A percentile compares a stretch with the other conserved stretches of the same genome.
Evolutionary conservation across 148 eudicot species (phyloP).

Genomic region (Silene latifolia): DNA sequence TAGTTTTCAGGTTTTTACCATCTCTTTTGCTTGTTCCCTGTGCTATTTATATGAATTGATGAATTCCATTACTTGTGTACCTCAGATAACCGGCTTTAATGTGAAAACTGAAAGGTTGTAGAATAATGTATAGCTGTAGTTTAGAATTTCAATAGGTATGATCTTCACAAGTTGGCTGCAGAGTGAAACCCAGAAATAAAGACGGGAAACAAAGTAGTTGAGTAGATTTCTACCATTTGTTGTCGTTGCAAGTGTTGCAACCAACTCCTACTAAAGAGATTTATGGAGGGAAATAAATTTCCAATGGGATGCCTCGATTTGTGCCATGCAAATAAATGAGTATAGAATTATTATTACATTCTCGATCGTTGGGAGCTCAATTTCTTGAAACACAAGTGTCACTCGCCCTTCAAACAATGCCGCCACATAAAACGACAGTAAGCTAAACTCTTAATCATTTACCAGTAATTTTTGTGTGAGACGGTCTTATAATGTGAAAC

Average conservation of each 20-base stretch:
- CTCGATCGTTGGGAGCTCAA: no score
- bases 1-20: not conserved
- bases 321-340: no score
- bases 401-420: no score
- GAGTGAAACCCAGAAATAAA: conserved; percentile 3
- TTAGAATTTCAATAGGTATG: conserved; percentile 10
- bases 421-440: no score
- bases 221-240: conserved; percentile 2
- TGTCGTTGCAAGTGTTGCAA: not conserved
- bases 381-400: no score
- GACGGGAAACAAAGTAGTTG: not conserved
- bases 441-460: no score
- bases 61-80: not conserved
- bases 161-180: conserved; percentile 9
- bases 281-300: conserved; percentile 4
- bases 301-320: conserved; percentile 7
- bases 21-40: not conserved
- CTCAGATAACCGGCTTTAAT: not conserved
- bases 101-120: conserved; percentile 9
- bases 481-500: no score
- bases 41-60: conserved; percentile 9
- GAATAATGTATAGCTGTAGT: conserved; percentile 7
- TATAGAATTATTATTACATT: no score
- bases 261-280: no score
- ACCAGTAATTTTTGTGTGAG: no score